Percentiles rank a stretch among this genome's conserved stretches.
These are phyloP conservation scores for Yamadazyma sp. DNA, from an alignment of 1,139 yeast genomes.

Conservation along the genomic window DNA sequence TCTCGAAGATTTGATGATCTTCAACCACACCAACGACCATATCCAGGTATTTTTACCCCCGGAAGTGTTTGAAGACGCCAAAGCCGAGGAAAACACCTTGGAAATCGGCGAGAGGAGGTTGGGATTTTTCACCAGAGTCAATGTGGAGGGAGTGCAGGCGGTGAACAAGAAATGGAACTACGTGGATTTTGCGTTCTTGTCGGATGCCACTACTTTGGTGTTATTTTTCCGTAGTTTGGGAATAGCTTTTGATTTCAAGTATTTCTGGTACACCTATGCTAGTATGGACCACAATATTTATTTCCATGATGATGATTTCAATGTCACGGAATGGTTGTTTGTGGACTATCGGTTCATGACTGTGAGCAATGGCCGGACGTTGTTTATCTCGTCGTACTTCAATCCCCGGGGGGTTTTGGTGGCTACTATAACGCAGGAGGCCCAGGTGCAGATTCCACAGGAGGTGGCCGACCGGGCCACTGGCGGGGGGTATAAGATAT, in stretches of 20 bases:
- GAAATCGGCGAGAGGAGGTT: constrained; percentile 30
- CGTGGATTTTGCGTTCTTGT: constrained; percentile 25
- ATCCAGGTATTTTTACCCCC: constrained; percentile 31
- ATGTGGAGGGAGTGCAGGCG: constrained; percentile 31
- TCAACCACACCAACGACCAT: constrained; percentile 33
- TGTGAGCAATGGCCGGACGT: constrained; percentile 38
- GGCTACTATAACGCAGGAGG: constrained; percentile 37
- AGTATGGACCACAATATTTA: constrained; percentile 43
- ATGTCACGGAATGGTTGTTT: constrained; percentile 41
- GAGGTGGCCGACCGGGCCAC: constrained; percentile 23
- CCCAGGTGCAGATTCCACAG: constrained; percentile 28
- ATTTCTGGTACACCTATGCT: constrained; percentile 33
- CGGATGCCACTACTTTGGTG: constrained; percentile 36
- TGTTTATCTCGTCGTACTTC: constrained; percentile 30
- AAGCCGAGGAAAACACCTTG: constrained; percentile 19
- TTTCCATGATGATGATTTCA: constrained; percentile 27
- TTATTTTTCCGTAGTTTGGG: constrained; percentile 32
- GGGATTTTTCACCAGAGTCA: constrained; percentile 35
- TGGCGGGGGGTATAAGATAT: constrained; percentile 15
- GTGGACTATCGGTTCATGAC: constrained; percentile 36
- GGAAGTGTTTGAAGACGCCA: constrained; percentile 25
- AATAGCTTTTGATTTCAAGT: constrained; percentile 20
- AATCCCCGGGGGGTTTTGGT: constrained; percentile 28
- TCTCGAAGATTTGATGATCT: constrained; percentile 25
- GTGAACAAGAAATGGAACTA: constrained; percentile 20